Percentiles rank a stretch among this genome's conserved stretches.
Conservation (phyloP, 192 early-diverging fungal genomes). For the Fimicolochytrium jonesii region DNA sequence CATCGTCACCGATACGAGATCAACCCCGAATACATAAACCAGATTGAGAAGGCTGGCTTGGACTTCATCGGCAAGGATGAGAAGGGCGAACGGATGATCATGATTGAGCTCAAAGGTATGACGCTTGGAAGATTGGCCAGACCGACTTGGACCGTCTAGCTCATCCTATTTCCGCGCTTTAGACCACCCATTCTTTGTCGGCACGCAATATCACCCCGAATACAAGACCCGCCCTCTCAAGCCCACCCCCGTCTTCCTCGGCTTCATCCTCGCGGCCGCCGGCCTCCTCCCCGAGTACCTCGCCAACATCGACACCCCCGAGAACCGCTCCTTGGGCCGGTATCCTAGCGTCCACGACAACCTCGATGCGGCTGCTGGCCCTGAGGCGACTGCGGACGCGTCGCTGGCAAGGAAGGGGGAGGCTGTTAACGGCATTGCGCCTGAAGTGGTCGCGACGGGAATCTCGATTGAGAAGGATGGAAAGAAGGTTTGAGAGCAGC, state of each 20-base stretch:
- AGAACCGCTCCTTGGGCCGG: conserved; percentile 9
- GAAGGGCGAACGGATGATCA: conserved; percentile 97
- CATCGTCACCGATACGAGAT: conserved; percentile 99
- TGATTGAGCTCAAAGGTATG: conserved; percentile 67
- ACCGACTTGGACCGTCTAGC: no score
- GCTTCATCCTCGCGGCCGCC: conserved; percentile 83
- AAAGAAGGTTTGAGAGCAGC: neutral
- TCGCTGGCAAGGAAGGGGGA: no score
- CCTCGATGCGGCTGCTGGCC: conserved; percentile 2
- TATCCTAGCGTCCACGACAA: conserved; percentile 22
- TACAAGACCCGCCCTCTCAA: conserved; percentile 91
- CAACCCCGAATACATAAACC: conserved; percentile 76
- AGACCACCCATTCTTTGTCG: conserved; percentile 93
- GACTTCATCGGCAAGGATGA: conserved; percentile 91
- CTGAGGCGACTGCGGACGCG: no score
- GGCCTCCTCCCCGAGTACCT: conserved; percentile 61
- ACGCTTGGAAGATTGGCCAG: no score
- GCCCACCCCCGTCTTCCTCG: conserved; percentile 89
- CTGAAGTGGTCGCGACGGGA: conserved; percentile 10
- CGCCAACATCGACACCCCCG: neutral
- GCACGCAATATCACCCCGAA: conserved; percentile 95
- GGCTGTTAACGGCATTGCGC: conserved; percentile 3
- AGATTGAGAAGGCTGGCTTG: conserved; percentile 77
- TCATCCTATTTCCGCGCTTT: conserved; percentile 28
- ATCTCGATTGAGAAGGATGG: conserved; percentile 11